A percentile compares a stretch with the other conserved stretches of the same genome.
phyloP scores from a whole-genome alignment of 768 basidiomycete species.

The Crucibulum laeve region DNA sequence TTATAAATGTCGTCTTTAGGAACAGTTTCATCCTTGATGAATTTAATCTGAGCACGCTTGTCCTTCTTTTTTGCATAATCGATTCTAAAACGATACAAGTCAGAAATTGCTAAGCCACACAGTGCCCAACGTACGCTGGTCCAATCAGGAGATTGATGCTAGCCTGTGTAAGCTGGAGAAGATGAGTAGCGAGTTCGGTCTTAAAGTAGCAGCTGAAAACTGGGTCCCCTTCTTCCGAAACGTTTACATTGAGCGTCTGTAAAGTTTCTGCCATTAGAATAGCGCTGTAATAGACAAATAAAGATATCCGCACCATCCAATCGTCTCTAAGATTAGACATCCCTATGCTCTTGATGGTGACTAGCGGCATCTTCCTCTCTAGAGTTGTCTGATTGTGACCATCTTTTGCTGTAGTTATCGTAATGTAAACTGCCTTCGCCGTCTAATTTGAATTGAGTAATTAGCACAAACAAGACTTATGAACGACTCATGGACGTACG shows the following conservation, averaged over 20 bases:
- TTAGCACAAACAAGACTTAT: neutral
- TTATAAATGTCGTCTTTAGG: conserved; percentile 83
- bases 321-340: conserved; percentile 92
- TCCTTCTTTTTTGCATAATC: conserved; percentile 97
- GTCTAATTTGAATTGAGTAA: conserved; percentile 44
- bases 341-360: conserved; percentile 81
- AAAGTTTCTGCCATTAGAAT: conserved; percentile 3
- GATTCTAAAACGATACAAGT: conserved; percentile 46
- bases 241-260: conserved; percentile 73
- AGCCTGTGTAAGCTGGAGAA: conserved; percentile 77
- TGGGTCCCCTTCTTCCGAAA: conserved; percentile 92
- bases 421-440: conserved; percentile 79
- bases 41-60: conserved; percentile 83
- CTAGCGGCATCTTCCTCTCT: conserved; percentile 86
- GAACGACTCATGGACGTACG: conserved; percentile 58
- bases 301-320: conserved; percentile 70
- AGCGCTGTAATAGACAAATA: neutral
- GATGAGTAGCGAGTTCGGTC: conserved; percentile 84
- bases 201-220: conserved; percentile 91
- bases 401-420: conserved; percentile 56
- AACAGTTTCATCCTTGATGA: conserved; percentile 85
- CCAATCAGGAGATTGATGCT: conserved; percentile 69
- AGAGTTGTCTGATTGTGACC: conserved; percentile 53
- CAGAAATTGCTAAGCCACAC: neutral
- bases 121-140: conserved; percentile 58